These are phyloP conservation scores for Myxozyma sirexii DNA, from an alignment of 805 yeast species.

Conservation along the genomic window DNA sequence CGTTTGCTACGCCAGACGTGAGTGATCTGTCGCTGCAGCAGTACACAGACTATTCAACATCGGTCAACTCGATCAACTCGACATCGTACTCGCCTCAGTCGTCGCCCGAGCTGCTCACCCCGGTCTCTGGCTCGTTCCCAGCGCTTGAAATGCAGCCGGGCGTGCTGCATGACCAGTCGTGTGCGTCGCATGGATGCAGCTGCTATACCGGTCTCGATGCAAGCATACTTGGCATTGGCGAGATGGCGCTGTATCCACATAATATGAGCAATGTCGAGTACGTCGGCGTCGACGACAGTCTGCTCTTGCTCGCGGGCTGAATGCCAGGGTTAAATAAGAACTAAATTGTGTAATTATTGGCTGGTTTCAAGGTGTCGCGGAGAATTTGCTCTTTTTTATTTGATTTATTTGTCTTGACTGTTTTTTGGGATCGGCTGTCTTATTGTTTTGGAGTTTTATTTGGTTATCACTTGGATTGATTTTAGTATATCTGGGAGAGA, in stretches of 20 bases:
- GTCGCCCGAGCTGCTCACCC: conserved; percentile 26
- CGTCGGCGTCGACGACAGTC: too few species aligned
- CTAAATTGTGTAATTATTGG: too few species aligned
- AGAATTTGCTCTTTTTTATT: too few species aligned
- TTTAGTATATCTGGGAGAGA: too few species aligned
- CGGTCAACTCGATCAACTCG: conserved; percentile 13
- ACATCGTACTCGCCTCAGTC: conserved; percentile 18
- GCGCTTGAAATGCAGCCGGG: conserved; percentile 6
- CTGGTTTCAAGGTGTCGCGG: too few species aligned
- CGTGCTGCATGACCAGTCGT: conserved; percentile 3
- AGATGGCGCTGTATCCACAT: background rate
- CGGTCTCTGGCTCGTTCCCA: conserved; percentile 22
- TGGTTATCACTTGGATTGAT: too few species aligned
- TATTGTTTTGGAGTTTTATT: too few species aligned
- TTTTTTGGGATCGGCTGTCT: too few species aligned
- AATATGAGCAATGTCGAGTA: background rate
- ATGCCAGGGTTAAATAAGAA: too few species aligned
- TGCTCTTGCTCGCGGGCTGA: too few species aligned
- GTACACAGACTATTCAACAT: conserved; percentile 7
- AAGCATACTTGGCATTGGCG: background rate
- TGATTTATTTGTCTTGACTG: too few species aligned
- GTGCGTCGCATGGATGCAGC: background rate
- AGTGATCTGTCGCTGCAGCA: conserved; percentile 8
- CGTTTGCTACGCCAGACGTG: background rate
- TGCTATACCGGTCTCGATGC: conserved; percentile 4